phyloP scores from a whole-genome alignment of 116 monocot genomes.

The Iris pallida region DNA sequence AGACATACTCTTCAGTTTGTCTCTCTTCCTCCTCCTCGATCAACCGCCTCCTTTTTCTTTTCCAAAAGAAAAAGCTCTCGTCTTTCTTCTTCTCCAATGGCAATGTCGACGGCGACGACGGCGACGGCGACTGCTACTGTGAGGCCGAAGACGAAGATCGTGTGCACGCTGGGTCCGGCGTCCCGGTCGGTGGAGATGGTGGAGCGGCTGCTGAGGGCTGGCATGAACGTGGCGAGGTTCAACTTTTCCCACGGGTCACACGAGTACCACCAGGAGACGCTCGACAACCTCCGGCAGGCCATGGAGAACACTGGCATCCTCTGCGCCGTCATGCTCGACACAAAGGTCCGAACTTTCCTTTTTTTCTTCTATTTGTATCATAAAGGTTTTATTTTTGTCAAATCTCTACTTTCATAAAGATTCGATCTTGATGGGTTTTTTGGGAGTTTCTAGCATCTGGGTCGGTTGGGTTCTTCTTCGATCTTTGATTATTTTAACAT shows the following conservation, averaged over 20 bases:
- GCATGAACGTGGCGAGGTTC: constrained; percentile 63
- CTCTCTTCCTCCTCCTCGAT: too few relatives aligned
- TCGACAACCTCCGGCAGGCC: constrained; percentile 49
- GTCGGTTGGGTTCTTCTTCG: too few relatives aligned
- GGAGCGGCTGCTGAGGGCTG: constrained; percentile 42
- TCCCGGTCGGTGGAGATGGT: constrained; percentile 50
- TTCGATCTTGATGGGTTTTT: too few relatives aligned
- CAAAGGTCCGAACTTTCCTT: constrained; percentile 41
- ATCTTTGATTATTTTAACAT: too few relatives aligned
- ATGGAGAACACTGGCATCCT: constrained; percentile 60
- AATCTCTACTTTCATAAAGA: too few relatives aligned
- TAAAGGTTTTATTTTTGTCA: too few relatives aligned
- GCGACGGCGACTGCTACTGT: neutral
- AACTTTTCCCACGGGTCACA: constrained; percentile 68
- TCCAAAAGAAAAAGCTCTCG: too few relatives aligned
- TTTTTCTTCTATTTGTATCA: neutral
- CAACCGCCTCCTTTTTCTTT: too few relatives aligned
- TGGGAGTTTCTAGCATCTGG: too few relatives aligned
- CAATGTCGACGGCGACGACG: too few relatives aligned
- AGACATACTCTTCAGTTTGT: too few relatives aligned
- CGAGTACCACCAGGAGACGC: constrained; percentile 72
- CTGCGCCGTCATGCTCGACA: constrained; percentile 78
- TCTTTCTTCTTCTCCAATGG: too few relatives aligned
- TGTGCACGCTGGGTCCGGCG: constrained; percentile 66
- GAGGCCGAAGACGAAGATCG: constrained; percentile 66